phyloP scores from a whole-genome alignment of 108 stramenopile genomes.

The Nitzschia sp. region DNA sequence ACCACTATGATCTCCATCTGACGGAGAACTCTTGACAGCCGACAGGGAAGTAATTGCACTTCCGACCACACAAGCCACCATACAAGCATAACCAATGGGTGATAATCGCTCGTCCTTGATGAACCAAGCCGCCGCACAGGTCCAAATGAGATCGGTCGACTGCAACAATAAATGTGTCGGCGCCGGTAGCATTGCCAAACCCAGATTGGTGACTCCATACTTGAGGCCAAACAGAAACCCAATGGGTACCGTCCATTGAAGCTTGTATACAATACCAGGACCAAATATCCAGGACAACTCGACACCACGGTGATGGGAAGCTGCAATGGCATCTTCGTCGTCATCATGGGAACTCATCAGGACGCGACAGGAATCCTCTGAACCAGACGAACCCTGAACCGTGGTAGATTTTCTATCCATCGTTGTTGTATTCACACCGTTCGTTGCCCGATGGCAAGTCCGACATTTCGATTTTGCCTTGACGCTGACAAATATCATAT shows the following conservation, averaged over 20 bases:
- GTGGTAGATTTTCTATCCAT: too few species aligned
- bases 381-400: too few species aligned
- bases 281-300: constrained; percentile 22
- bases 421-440: too few species aligned
- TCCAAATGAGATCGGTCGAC: constrained; percentile 40
- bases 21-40: background rate
- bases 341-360: too few species aligned
- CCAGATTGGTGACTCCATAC: constrained; percentile 38
- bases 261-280: constrained; percentile 33
- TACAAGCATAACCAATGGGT: background rate
- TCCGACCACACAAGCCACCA: background rate
- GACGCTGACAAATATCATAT: background rate
- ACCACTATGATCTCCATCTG: background rate
- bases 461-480: too few species aligned
- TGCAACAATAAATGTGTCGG: constrained; percentile 40
- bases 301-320: too few species aligned
- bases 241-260: constrained; percentile 31
- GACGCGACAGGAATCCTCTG: too few species aligned
- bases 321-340: too few species aligned
- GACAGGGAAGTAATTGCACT: background rate
- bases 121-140: constrained; percentile 26
- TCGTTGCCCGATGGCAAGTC: too few species aligned
- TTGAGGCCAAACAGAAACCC: constrained; percentile 39
- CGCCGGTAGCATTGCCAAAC: constrained; percentile 33
- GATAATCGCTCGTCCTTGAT: constrained; percentile 1